Base-by-base conservation (phyloP, 192 early-diverging fungal species). In the Kappamyces sp. region DNA sequence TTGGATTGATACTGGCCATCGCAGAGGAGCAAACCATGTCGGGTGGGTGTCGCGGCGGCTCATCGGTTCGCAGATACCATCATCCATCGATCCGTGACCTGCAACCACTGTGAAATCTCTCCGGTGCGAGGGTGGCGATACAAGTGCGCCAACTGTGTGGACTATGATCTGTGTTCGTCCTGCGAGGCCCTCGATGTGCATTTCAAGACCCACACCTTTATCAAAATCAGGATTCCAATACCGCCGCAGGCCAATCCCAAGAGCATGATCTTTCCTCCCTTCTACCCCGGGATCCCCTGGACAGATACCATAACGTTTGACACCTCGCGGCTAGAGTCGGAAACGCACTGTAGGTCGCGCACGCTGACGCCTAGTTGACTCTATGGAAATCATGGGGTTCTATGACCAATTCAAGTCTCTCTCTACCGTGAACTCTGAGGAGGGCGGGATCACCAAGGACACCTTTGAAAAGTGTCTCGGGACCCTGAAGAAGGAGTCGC, bases 91-190 rank as follows among this genome's bases (percentile, higher is more conserved):
- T 90, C 91, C 9, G 90, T 91, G n/a, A 87, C 89, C 31, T 98
- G 96, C 71, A 90, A 93, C 70, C 83, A 86, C 68, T 98, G 96
- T 65, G 78, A 79, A 14, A 78, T 81, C 31, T 78, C 86, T 30
- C 96, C 96, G 1, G 88, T 98, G 54, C 83, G 91, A 29, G 96
- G 96, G 4, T 67, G 84, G 14, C 84, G 96, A 1, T 96, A 86
- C 80, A 93, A 91, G 63, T 98, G 96, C 63, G 85, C 88, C 35
- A 93, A 96, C 57, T 98, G 96, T 59, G 78, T 88, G 42, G 90
- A 93, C 53, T 90, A 81, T 61, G 96, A 98, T 74, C 67, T 98
- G 9, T 98, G 96, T 67, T 88, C 91, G 57, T 65, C 76, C 2
- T 98, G 96, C 70, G 95, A 98, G 64, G 87, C 87, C 3, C 70